Evolutionary conservation across 495 filamentous ascomycete species (phyloP).

Genomic region (Penicillium waksmanii): DNA sequence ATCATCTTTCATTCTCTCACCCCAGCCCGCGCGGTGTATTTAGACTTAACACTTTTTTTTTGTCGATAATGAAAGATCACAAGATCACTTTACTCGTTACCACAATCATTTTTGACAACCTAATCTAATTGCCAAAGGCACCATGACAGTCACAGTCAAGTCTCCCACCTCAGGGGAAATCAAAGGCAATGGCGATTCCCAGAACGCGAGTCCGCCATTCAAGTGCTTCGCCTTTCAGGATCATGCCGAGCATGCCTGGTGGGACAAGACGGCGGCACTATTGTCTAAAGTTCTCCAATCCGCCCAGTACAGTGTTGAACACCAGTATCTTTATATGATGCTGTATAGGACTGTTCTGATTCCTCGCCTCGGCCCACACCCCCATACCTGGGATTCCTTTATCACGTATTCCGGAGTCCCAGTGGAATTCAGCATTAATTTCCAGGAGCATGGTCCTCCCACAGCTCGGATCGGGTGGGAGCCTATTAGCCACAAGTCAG

Average conservation of each 20-base stretch:
- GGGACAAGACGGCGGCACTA: not conserved
- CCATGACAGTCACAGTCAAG: no score
- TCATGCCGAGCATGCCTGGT: not conserved
- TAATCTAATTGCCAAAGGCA: no score
- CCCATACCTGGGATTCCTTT: not conserved
- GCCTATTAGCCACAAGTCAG: not conserved
- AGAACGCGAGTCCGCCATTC: no score
- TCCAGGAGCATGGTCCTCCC: not conserved
- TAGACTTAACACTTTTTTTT: no score
- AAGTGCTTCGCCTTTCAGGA: not conserved
- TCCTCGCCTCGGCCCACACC: not conserved
- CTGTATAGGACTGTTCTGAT: not conserved
- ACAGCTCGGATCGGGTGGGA: not conserved
- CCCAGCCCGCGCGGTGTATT: no score
- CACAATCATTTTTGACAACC: no score
- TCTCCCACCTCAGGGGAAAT: no score
- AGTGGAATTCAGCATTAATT: not conserved
- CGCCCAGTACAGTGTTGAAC: not conserved
- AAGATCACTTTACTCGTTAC: no score
- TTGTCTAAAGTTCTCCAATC: not conserved
- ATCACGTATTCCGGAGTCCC: not conserved
- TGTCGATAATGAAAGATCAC: no score
- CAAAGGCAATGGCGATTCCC: no score
- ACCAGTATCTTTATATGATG: not conserved
- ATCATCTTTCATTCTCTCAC: no score